phyloP scores from a whole-genome alignment of 768 basidiomycete species.

The Hemileccinum impolitum region DNA sequence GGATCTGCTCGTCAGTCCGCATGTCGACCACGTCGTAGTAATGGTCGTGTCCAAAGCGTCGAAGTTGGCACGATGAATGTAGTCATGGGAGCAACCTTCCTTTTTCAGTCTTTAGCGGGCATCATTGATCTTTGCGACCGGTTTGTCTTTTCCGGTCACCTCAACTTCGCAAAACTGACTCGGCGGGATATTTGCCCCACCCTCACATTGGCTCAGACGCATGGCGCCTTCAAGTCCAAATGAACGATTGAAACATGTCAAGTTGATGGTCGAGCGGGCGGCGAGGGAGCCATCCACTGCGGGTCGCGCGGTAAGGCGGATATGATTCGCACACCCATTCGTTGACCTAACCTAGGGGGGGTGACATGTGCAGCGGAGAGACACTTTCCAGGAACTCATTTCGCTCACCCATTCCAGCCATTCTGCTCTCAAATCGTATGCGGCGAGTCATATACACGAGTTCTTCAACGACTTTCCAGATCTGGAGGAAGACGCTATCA shows the following conservation, averaged over 20 bases:
- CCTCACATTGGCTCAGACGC: too few species aligned
- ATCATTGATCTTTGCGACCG: constrained; percentile 16
- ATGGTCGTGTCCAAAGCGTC: background rate
- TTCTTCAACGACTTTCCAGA: constrained; percentile 69
- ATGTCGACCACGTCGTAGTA: constrained; percentile 18
- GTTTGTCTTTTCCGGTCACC: constrained; percentile 1
- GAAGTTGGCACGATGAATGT: too few species aligned
- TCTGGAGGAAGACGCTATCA: constrained; percentile 70
- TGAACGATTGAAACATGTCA: constrained; percentile 20
- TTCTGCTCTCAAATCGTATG: constrained; percentile 49
- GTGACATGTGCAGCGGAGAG: constrained; percentile 44
- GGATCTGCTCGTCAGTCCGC: constrained; percentile 29
- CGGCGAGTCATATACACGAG: constrained; percentile 51
- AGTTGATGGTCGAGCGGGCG: constrained; percentile 43
- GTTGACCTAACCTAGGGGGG: constrained; percentile 9
- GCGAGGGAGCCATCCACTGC: constrained; percentile 37
- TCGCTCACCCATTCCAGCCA: constrained; percentile 48
- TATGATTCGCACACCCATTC: background rate
- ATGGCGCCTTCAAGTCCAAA: constrained; percentile 23
- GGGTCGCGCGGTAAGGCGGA: constrained; percentile 37
- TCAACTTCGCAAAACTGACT: background rate
- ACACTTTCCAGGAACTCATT: constrained; percentile 52
- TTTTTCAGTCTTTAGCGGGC: background rate
- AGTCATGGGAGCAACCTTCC: constrained; percentile 28
- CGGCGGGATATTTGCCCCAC: background rate